Conservation (phyloP, 2,329 filamentous ascomycete species). For the Hypomyces perniciosus region DNA sequence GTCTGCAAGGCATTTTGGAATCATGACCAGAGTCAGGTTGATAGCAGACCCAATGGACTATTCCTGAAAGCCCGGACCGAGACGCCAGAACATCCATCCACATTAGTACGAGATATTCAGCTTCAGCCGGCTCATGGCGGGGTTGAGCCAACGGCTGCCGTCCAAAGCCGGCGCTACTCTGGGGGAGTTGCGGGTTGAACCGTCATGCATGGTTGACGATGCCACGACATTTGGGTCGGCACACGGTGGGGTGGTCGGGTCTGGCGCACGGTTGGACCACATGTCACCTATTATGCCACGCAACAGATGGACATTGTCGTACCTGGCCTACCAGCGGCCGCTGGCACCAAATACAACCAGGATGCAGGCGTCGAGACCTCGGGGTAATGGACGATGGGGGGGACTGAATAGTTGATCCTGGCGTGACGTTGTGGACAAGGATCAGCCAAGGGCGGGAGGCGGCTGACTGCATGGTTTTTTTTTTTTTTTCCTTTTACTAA, state of each 20-base stretch:
- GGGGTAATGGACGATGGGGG: background rate
- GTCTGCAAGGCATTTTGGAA: too few species aligned
- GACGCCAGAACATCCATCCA: background rate
- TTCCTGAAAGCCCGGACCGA: too few species aligned
- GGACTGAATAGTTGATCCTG: background rate
- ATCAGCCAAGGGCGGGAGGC: background rate
- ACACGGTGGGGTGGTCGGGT: slow-evolving; percentile 7
- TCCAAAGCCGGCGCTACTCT: slow-evolving; percentile 14
- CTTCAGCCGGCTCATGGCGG: background rate
- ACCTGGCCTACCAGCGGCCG: too few species aligned
- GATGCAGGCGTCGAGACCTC: background rate
- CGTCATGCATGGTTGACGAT: slow-evolving; percentile 27
- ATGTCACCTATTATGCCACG: background rate
- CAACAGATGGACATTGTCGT: background rate
- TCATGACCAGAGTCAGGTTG: too few species aligned
- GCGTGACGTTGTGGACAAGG: background rate
- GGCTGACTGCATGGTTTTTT: background rate
- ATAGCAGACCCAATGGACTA: too few species aligned
- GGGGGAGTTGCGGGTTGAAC: slow-evolving; percentile 31
- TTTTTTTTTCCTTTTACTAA: background rate
- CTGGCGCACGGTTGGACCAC: slow-evolving; percentile 5
- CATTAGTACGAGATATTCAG: background rate
- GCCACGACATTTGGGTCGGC: slow-evolving; percentile 15
- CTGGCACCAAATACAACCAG: too few species aligned
- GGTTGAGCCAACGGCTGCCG: slow-evolving; percentile 5